phyloP scores from a whole-genome alignment of 2,329 filamentous ascomycete genomes.

The Helotiales sp. region DNA sequence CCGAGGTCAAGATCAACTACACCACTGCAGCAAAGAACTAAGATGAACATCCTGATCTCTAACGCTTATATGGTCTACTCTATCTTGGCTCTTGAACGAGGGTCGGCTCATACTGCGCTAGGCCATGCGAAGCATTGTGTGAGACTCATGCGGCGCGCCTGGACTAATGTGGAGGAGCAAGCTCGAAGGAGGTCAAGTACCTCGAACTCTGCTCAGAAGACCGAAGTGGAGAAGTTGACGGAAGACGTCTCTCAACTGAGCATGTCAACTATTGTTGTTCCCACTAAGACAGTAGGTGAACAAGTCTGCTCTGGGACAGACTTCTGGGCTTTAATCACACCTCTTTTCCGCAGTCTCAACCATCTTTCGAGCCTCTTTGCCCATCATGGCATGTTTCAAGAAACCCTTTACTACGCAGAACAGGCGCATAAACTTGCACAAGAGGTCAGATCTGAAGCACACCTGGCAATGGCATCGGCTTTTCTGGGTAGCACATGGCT shows the following conservation, averaged over 20 bases:
- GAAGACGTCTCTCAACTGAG: slow-evolving; percentile 44
- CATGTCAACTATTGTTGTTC: slow-evolving; percentile 47
- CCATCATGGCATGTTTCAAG: slow-evolving; percentile 84
- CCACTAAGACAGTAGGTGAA: slow-evolving; percentile 42
- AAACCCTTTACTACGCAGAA: slow-evolving; percentile 87
- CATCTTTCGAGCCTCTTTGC: slow-evolving; percentile 80
- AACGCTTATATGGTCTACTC: slow-evolving; percentile 44
- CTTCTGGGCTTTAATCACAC: slow-evolving; percentile 80
- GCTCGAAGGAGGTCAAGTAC: slow-evolving; percentile 7
- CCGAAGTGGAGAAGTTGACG: slow-evolving; percentile 38
- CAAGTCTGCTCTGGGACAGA: slow-evolving; percentile 60
- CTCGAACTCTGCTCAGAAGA: slow-evolving; percentile 4
- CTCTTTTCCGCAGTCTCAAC: slow-evolving; percentile 72
- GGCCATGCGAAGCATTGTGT: slow-evolving; percentile 62
- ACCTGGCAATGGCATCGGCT: slow-evolving; percentile 58
- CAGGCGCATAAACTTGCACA: slow-evolving; percentile 77
- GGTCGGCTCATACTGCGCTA: slow-evolving; percentile 63
- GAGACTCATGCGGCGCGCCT: slow-evolving; percentile 49
- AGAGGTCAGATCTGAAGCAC: slow-evolving; percentile 41
- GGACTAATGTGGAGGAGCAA: slow-evolving; percentile 45
- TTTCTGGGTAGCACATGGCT: slow-evolving; percentile 62
- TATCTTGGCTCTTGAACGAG: slow-evolving; percentile 46
- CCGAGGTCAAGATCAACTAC: slow-evolving; percentile 24
- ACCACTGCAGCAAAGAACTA: slow-evolving; percentile 33
- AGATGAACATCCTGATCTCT: slow-evolving; percentile 43